These are phyloP conservation scores for Phytophthora parvispora DNA, from an alignment of 352 stramenopile species.

Conservation along the genomic window DNA sequence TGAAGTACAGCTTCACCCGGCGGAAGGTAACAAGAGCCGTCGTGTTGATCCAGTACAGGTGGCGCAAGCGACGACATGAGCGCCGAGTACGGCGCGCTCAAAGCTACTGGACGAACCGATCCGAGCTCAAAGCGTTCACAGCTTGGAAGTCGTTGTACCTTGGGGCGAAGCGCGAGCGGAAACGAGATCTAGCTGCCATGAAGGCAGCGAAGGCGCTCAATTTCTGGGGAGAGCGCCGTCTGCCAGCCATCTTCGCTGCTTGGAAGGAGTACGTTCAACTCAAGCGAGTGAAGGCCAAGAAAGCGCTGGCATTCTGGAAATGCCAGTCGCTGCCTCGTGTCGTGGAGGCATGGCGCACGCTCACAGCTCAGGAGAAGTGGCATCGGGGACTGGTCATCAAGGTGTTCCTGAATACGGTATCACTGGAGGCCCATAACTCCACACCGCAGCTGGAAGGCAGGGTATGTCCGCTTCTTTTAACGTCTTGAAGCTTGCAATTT, in stretches of 20 bases:
- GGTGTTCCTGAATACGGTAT: conserved; percentile 74
- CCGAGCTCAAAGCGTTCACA: conserved; percentile 60
- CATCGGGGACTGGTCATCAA: conserved; percentile 50
- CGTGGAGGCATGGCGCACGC: conserved; percentile 56
- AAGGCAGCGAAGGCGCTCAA: conserved; percentile 61
- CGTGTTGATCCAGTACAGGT: conserved; percentile 69
- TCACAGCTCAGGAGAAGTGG: conserved; percentile 34
- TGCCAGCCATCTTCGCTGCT: conserved; percentile 52
- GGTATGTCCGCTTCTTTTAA: conserved; percentile 35
- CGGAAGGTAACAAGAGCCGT: conserved; percentile 45
- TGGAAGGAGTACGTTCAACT: conserved; percentile 54
- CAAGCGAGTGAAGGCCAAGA: conserved; percentile 59
- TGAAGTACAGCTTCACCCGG: conserved; percentile 50
- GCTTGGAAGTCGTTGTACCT: conserved; percentile 52
- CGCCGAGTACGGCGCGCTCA: conserved; percentile 60
- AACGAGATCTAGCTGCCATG: conserved; percentile 31
- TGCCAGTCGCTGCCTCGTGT: conserved; percentile 71
- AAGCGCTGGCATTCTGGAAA: conserved; percentile 76
- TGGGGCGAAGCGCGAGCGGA: conserved; percentile 24
- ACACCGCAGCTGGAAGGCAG: conserved; percentile 53
- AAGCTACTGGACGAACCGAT: conserved; percentile 70
- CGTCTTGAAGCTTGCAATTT: not conserved
- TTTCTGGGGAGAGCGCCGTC: conserved; percentile 71
- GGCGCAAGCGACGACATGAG: conserved; percentile 56
- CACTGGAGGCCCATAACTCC: conserved; percentile 81